Evolutionary conservation across 2,329 filamentous ascomycete genomes (phyloP).

Genomic region (Aspergillus fumigatiaffinis): DNA sequence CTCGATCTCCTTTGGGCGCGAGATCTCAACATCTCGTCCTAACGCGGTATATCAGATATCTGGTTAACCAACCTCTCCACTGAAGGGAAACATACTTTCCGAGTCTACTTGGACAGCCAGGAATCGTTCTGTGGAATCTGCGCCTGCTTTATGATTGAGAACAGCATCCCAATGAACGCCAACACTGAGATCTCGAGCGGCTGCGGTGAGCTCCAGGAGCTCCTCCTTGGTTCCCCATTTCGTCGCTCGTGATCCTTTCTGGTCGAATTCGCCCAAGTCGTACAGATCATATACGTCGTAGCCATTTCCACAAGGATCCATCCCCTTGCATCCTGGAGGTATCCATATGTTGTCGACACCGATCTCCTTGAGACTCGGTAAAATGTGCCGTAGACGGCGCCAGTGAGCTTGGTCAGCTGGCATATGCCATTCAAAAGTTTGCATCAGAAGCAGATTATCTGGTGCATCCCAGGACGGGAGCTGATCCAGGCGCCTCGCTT

Average conservation of each 20-base stretch:
- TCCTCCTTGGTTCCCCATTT: constrained; percentile 68
- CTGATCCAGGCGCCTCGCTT: constrained; percentile 21
- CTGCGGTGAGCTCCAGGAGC: constrained; percentile 49
- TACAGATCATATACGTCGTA: constrained; percentile 69
- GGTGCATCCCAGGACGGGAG: constrained; percentile 28
- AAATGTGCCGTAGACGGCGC: constrained; percentile 50
- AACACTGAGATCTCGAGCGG: constrained; percentile 52
- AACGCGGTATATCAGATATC: constrained; percentile 1
- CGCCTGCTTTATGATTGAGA: constrained; percentile 68
- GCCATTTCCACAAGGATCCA: constrained; percentile 59
- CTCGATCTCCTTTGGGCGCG: constrained; percentile 58
- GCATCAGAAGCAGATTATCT: constrained; percentile 54
- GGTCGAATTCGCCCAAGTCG: constrained; percentile 68
- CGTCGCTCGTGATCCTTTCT: constrained; percentile 59
- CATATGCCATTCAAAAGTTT: constrained; percentile 71
- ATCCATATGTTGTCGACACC: constrained; percentile 65
- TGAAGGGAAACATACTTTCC: constrained; percentile 30
- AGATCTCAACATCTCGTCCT: constrained; percentile 55
- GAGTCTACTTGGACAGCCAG: constrained; percentile 61
- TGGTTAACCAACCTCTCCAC: not conserved
- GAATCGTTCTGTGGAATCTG: constrained; percentile 61
- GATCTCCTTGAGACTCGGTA: constrained; percentile 54
- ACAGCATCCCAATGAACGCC: constrained; percentile 67
- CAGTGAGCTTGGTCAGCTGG: constrained; percentile 60
- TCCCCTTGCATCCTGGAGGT: constrained; percentile 67